Base-by-base conservation (phyloP, 2,329 filamentous ascomycete species). In the Phyllosticta ampelicida region DNA sequence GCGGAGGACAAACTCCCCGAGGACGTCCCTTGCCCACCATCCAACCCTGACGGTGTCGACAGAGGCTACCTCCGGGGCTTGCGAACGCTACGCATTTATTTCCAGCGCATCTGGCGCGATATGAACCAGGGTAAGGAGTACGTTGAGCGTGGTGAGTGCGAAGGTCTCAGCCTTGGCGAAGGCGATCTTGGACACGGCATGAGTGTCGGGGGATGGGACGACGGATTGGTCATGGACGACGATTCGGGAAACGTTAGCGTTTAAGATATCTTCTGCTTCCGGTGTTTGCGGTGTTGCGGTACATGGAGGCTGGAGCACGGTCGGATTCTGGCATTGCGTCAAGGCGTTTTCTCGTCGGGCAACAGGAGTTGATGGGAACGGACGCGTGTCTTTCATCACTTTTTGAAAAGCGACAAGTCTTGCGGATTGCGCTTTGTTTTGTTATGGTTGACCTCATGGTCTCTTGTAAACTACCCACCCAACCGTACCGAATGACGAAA, bases 61-160 rank as follows among this genome's bases (percentile, higher is more conserved):
- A 82, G 85, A 26, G 94, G 94, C 0, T 99, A 97, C 67, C 76
- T 99, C 48, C 86, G 91, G 58, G 94, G 94, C 0, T 73, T 99
- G 60, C 79, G 86, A 55, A 89, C 85, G 2, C 75, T 99, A 63
- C 81, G 84, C 59, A 82, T 84, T 68, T 97, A 96, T 70, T 95
- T 99, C 66, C 79, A 91, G 65, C 83, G 85, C 58, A 96, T 99
- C 56, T 86, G 94, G 75, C 83, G 82, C 65, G 91, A 97, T 62
- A 80, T 92, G 55, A 77, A 76, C 50, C 69, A 55, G 29, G 58
- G 73, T 53, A 64, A 64, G 23, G 72, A 74, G 23, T 75, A 71
- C 70, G 71, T 74, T 4, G 71, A 75, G 63, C 66, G 74, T 29
- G 73, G 73, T 29, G 72, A 76, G 56, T 71, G 73, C 19, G 69